Evolutionary conservation across 331 rosid genomes (phyloP).

Genomic region (Spiraea crenata): DNA sequence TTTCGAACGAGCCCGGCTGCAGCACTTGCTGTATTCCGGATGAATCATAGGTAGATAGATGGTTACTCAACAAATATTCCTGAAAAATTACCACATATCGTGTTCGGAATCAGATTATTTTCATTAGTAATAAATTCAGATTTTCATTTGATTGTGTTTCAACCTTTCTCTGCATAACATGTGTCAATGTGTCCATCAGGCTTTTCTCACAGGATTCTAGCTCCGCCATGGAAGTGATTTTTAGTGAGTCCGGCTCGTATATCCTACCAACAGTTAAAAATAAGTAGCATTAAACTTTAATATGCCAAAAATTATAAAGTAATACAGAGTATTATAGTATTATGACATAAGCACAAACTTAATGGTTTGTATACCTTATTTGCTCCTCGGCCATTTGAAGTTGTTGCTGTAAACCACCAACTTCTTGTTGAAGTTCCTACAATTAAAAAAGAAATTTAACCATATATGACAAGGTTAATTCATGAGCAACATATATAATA

Average conservation of each 20-base stretch:
- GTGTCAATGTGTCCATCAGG: constrained; percentile 54
- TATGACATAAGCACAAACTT: neutral
- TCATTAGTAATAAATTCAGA: too few species aligned
- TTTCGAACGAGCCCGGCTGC: constrained; percentile 48
- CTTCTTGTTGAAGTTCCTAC: constrained; percentile 66
- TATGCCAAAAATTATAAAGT: neutral
- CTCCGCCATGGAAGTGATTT: constrained; percentile 51
- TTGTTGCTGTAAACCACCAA: constrained; percentile 55
- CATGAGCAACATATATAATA: neutral
- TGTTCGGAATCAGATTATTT: neutral
- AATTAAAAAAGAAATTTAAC: neutral
- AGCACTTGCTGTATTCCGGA: constrained; percentile 53
- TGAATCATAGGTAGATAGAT: constrained; percentile 56
- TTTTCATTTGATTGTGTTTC: neutral
- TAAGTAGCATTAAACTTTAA: neutral
- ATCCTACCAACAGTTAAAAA: constrained; percentile 34
- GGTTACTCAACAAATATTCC: constrained; percentile 58
- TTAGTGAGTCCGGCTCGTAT: constrained; percentile 58
- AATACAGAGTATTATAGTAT: neutral
- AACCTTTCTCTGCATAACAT: constrained; percentile 75
- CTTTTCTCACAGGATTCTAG: constrained; percentile 55
- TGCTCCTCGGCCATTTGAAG: constrained; percentile 71
- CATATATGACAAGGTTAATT: neutral
- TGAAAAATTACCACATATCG: constrained; percentile 21
- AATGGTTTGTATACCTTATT: constrained; percentile 38